Evolutionary conservation across 2,329 filamentous ascomycete genomes (phyloP).

Genomic region (Daldinia eschscholtzii): DNA sequence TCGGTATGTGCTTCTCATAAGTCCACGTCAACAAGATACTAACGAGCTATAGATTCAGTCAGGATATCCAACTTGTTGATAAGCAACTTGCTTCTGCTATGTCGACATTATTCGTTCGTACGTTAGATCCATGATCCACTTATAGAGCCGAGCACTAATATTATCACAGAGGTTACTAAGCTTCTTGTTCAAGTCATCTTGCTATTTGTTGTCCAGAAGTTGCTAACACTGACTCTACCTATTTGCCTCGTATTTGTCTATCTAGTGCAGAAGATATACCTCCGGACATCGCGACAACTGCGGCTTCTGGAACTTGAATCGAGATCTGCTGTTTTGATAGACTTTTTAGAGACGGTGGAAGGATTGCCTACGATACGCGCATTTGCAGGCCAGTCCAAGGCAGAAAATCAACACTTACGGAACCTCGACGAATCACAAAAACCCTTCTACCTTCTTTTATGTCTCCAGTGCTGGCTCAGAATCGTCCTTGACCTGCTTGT

Average conservation of each 20-base stretch:
- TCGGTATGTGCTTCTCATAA: constrained; percentile 46
- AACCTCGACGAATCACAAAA: constrained; percentile 61
- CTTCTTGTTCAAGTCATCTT: constrained; percentile 59
- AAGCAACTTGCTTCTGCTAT: constrained; percentile 57
- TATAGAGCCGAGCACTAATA: constrained; percentile 45
- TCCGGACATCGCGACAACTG: constrained; percentile 68
- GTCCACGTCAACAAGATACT: not conserved
- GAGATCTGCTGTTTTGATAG: constrained; percentile 59
- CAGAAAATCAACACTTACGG: constrained; percentile 32
- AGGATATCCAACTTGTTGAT: constrained; percentile 60
- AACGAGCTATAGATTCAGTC: constrained; percentile 54
- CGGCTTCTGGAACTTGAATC: constrained; percentile 68
- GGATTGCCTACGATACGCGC: constrained; percentile 61
- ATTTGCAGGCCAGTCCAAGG: constrained; percentile 59
- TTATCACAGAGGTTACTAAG: constrained; percentile 55
- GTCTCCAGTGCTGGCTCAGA: constrained; percentile 66
- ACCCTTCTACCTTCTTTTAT: constrained; percentile 63
- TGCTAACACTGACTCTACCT: constrained; percentile 62
- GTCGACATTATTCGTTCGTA: constrained; percentile 53
- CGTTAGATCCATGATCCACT: constrained; percentile 31
- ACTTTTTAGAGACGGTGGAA: constrained; percentile 57
- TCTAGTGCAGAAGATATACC: constrained; percentile 63
- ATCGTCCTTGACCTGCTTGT: constrained; percentile 64
- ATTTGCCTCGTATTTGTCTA: constrained; percentile 58
- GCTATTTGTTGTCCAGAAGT: constrained; percentile 60